Base-by-base conservation (phyloP, 2,329 filamentous ascomycete genomes). In the Fusarium cyanostomum region DNA sequence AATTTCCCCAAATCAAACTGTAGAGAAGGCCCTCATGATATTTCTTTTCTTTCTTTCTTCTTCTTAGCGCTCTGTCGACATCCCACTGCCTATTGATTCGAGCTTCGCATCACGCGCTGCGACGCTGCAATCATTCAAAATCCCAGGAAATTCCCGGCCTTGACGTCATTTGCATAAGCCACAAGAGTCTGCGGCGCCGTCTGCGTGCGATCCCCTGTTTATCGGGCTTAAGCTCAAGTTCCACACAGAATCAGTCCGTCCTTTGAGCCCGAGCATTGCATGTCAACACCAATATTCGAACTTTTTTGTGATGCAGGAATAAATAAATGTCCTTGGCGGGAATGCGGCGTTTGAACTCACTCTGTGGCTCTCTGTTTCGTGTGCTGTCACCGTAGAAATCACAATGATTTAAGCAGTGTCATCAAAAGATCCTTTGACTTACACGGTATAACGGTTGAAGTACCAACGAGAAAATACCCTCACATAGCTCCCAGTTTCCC, bases 161-260 rank as follows among this genome's bases (percentile, higher is more conserved):
- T 45, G 34, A 64, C 62, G 62, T 64, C 62, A 64, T 65, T n/a
- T 33, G 33, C 13, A 43, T 18, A 39, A 24, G 8, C 28, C 21
- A 46, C 16, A 8, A 39, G 13, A 31, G n/a, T 49, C 41, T 49
- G 44, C 30, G 33, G 7, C 28, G 28, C 27, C 38, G 18, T 26
- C 50, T 21, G 21, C 21, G 16, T 35, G 24, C 27, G 16, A 34
- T 49, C 30, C 21, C 26, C 41, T 27, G n/a, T 15, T 11, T 28
- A 10, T 27, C 46, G 8, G 18, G 12, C 13, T 16, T 30, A n/a
- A 35, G 27, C 26, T 16, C n/a, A 33, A 24, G 38, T 27, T 8
- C 44, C 54, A 27, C 43, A 56, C 21, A 31, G 15, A 39, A 28
- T 8, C 39, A 28, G n/a, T 16, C 12, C 24, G 27, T 15, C 16